Percentiles rank a stretch among this genome's conserved stretches.
Evolutionary conservation across 2,329 filamentous ascomycete species (phyloP).

Genomic region (Colletotrichum sp.): DNA sequence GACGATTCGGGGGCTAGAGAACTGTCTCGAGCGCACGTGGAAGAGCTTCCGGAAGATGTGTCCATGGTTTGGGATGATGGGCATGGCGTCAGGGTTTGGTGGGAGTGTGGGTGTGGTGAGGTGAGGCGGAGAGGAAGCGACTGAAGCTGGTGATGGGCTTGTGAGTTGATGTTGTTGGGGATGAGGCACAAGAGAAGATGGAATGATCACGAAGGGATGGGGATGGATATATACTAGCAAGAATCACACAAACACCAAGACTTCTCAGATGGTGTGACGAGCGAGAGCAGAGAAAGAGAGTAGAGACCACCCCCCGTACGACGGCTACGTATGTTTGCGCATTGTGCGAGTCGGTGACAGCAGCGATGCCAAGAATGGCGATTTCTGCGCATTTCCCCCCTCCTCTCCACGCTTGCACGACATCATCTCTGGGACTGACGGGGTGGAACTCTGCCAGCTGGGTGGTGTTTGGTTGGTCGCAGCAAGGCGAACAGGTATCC

Average conservation of each 20-base stretch:
- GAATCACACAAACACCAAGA: not conserved
- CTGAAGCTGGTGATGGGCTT: not conserved
- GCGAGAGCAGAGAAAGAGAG: not conserved
- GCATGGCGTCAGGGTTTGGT: not conserved
- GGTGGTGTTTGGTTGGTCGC: not conserved
- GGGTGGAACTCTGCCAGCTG: not conserved
- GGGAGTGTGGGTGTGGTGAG: too few relatives aligned
- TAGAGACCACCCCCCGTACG: not conserved
- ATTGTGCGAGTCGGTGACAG: slow-evolving; percentile 18
- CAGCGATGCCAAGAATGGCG: slow-evolving; percentile 18
- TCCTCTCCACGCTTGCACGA: slow-evolving; percentile 1
- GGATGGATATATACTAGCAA: slow-evolving; percentile 6
- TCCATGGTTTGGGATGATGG: not conserved
- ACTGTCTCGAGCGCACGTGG: not conserved
- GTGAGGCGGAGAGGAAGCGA: too few relatives aligned
- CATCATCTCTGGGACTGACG: slow-evolving; percentile 8
- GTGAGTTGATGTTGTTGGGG: not conserved
- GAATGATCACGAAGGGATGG: not conserved
- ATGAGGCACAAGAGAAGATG: not conserved
- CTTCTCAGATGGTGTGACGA: not conserved
- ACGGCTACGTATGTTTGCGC: slow-evolving; percentile 7
- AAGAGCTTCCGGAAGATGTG: not conserved
- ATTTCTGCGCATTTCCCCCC: not conserved
- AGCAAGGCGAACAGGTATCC: not conserved
- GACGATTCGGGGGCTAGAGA: not conserved